Evolutionary conservation across 495 filamentous ascomycete genomes (phyloP).

Genomic region (Copromyces sp.): DNA sequence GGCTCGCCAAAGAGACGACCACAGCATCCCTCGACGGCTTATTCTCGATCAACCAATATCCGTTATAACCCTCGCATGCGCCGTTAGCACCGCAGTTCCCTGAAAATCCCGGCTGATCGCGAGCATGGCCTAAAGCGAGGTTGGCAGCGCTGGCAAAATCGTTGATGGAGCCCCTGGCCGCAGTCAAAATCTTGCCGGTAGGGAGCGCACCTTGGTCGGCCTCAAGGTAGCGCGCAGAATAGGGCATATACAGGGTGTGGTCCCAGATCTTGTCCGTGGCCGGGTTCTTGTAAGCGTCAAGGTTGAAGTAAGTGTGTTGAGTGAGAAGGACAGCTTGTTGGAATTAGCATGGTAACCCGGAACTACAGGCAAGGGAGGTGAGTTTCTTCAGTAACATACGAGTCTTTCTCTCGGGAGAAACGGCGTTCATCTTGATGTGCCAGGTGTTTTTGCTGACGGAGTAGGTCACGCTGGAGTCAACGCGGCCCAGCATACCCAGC

Average conservation of each 20-base stretch:
- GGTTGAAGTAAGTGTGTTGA: slow-evolving; percentile 81
- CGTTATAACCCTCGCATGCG: slow-evolving; percentile 71
- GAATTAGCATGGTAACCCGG: slow-evolving; percentile 27
- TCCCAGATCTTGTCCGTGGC: slow-evolving; percentile 54
- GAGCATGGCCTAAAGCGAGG: slow-evolving; percentile 58
- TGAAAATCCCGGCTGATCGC: slow-evolving; percentile 41
- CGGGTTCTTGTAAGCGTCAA: slow-evolving; percentile 61
- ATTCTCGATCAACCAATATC: slow-evolving; percentile 61
- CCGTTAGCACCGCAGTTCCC: slow-evolving; percentile 55
- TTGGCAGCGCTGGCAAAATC: slow-evolving; percentile 55
- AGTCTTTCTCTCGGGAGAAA: slow-evolving; percentile 38
- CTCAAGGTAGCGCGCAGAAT: slow-evolving; percentile 57
- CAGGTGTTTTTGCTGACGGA: slow-evolving; percentile 41
- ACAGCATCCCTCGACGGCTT: slow-evolving; percentile 44
- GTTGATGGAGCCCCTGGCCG: slow-evolving; percentile 48
- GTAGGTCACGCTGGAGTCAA: slow-evolving; percentile 66
- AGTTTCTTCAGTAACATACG: slow-evolving; percentile 23
- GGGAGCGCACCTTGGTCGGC: slow-evolving; percentile 63
- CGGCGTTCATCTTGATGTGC: slow-evolving; percentile 44
- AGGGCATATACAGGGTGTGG: slow-evolving; percentile 60
- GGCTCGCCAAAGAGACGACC: slow-evolving; percentile 47
- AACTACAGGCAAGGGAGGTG: neutral
- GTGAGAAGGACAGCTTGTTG: slow-evolving; percentile 55
- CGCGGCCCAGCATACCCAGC: slow-evolving; percentile 61
- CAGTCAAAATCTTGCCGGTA: slow-evolving; percentile 55